Conservation (phyloP, 352 stramenopile species). For the Paralagenidium karlingii region DNA sequence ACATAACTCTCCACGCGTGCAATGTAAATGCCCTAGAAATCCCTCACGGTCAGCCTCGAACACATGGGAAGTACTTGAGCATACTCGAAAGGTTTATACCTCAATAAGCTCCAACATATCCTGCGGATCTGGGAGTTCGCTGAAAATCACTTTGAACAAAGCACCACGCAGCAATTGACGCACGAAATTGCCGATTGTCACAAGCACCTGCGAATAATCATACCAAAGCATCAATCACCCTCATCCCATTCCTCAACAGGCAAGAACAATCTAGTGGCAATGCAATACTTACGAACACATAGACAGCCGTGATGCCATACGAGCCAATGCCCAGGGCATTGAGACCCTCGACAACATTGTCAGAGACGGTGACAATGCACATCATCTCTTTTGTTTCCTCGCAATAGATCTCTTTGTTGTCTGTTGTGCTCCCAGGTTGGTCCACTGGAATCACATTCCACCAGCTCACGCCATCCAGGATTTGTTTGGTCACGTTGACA, state of each 20-base stretch:
- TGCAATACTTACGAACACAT: constrained; percentile 86
- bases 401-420: constrained; percentile 28
- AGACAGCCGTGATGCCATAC: constrained; percentile 76
- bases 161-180: constrained; percentile 74
- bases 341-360: constrained; percentile 77
- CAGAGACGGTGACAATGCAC: constrained; percentile 71
- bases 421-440: not conserved
- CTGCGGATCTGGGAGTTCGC: constrained; percentile 65
- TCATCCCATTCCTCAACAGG: too few relatives aligned
- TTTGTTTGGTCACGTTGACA: constrained; percentile 48
- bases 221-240: not conserved
- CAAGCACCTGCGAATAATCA: constrained; percentile 22
- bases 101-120: constrained; percentile 78
- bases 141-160: constrained; percentile 73
- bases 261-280: not conserved
- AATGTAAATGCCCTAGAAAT: constrained; percentile 76
- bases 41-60: not conserved
- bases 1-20: constrained; percentile 71
- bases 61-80: not conserved
- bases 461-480: constrained; percentile 35
- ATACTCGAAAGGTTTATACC: constrained; percentile 1
- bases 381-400: constrained; percentile 17
- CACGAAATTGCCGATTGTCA: constrained; percentile 75
- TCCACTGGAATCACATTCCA: constrained; percentile 26
- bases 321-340: constrained; percentile 66